Percentiles rank a stretch among this genome's conserved stretches.
phyloP scores from a whole-genome alignment of 202 grass and related monocot genomes.

The Miscanthus sacchariflorus region DNA sequence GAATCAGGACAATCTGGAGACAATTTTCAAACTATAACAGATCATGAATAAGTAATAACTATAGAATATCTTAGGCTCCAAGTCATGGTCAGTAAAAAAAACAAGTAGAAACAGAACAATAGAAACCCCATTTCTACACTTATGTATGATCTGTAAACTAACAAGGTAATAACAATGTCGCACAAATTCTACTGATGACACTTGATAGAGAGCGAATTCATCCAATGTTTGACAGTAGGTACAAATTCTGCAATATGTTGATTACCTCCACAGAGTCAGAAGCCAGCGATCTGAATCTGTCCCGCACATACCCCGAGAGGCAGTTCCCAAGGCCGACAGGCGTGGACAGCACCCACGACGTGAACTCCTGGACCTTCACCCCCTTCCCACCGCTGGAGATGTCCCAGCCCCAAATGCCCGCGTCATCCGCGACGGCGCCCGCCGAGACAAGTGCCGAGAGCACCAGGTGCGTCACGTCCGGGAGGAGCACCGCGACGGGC shows the following conservation, averaged over 20 bases:
- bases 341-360: constrained; percentile 66
- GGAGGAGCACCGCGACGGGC: constrained; percentile 50
- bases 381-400: constrained; percentile 52
- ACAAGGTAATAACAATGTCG: not conserved
- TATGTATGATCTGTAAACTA: not conserved
- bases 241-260: constrained; percentile 25
- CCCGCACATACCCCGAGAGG: constrained; percentile 69
- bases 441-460: constrained; percentile 70
- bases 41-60: not conserved
- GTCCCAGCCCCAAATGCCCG: constrained; percentile 61
- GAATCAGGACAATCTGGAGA: not conserved
- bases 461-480: constrained; percentile 69
- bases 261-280: constrained; percentile 69
- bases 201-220: not conserved
- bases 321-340: constrained; percentile 61
- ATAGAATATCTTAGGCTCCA: not conserved
- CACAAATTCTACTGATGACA: not conserved
- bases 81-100: not conserved
- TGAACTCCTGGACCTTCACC: constrained; percentile 73
- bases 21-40: constrained; percentile 7
- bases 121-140: not conserved
- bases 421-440: constrained; percentile 63
- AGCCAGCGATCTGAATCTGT: constrained; percentile 52
- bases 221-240: not conserved
- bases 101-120: constrained; percentile 1